Evolutionary conservation across 805 yeast genomes (phyloP), one percentile per base, ranked within the genome.

Genomic region (Saturnispora bothae): DNA sequence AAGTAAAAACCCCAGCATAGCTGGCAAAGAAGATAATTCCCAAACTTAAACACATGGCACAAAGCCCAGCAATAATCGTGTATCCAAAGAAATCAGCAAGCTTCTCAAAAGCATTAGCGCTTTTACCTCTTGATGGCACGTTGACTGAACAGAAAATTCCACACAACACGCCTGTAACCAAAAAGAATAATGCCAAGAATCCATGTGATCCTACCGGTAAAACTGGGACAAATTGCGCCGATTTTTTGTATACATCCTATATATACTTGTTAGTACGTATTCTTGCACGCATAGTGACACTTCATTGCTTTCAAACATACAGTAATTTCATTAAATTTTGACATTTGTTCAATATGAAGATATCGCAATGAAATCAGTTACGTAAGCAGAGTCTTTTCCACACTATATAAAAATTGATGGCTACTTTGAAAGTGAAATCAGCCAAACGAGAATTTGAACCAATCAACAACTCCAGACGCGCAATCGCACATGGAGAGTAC

Each of bases 1-100:
- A 33, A 33, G 40, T 37, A 14, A 37, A 37, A n/a, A 37, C 40
- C 15, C 40, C 40, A 10, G 35, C 40, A 20, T 26, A 31, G 16
- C 35, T 31, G 14, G 35, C 34, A 23, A 31, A 25, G 25, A 37
- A 37, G 19, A 37, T 37, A n/a, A 37, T 37, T 14, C 26, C 19
- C 12, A 37, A 37, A 31, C 40, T 37, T 10, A 37, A 20, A 18
- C 19, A 18, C 7, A 37, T 12, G 5, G 40, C 28, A 19, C 31
- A 10, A 10, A 37, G 14, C 4, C 26, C 35, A 19, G 35, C 35
- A 25, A 37, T 26, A 6, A 31, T 14, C 4, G 25, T 17, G 16
- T 25, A 37, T 12, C 40, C 34, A 12, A 27, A 7, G 12, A 37
- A 19, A 14, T 37, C 40, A 5, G 12, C 12, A 1, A 25, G 12